These are phyloP conservation scores for Phalaenopsis hybrid DNA, from an alignment of 116 monocot species.

Conservation along the genomic window DNA sequence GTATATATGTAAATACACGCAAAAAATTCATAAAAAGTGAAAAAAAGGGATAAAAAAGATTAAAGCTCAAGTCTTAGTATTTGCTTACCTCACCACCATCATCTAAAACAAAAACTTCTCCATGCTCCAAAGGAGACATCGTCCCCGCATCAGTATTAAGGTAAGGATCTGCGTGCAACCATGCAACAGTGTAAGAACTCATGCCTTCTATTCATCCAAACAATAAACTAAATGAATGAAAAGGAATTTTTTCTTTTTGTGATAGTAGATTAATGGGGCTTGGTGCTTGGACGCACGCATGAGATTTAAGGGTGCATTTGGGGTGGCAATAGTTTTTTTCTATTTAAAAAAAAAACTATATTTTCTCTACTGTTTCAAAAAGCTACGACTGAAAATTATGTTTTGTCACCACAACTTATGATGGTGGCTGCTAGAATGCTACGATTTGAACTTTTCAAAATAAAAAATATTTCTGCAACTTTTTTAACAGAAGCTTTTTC, in stretches of 20 bases:
- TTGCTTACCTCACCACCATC: conserved; percentile 43
- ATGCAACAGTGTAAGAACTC: neutral
- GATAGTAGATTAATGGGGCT: neutral
- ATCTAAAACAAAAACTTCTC: conserved; percentile 45
- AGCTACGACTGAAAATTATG: too few relatives aligned
- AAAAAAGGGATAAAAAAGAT: neutral
- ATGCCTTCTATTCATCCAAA: neutral
- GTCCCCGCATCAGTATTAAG: conserved; percentile 48
- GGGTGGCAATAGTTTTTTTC: too few relatives aligned
- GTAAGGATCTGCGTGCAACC: conserved; percentile 64
- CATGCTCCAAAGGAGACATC: conserved; percentile 50
- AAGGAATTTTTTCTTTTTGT: neutral
- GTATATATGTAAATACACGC: too few relatives aligned
- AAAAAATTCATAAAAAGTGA: neutral
- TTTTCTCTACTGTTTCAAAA: too few relatives aligned
- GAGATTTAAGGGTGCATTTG: too few relatives aligned
- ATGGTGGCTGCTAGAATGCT: too few relatives aligned
- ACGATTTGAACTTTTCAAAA: too few relatives aligned
- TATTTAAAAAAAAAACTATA: too few relatives aligned
- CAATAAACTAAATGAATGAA: conserved; percentile 1
- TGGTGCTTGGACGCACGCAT: too few relatives aligned
- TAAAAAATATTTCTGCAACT: too few relatives aligned
- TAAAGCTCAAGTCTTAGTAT: neutral
- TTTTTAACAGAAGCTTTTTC: too few relatives aligned
- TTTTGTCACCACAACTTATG: too few relatives aligned